phyloP scores from a whole-genome alignment of 139 green algal genomes.

The Chlamydomonas schloesseri region DNA sequence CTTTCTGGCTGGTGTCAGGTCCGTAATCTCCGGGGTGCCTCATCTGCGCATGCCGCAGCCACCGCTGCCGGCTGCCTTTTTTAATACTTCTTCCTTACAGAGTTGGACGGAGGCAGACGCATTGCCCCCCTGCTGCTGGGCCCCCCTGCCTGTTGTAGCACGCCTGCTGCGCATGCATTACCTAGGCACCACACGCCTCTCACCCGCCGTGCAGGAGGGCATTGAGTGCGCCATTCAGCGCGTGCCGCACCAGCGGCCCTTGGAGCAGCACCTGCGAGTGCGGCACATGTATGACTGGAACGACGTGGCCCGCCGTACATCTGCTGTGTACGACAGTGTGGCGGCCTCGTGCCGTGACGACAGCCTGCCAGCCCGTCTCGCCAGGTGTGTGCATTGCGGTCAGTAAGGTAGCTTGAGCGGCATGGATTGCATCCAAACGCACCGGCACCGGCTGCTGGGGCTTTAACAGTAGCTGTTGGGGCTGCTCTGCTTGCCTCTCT shows the following conservation, averaged over 20 bases:
- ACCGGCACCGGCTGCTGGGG: too few relatives aligned
- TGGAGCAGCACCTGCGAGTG: conserved; percentile 72
- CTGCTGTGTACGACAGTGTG: conserved; percentile 79
- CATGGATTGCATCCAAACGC: not conserved
- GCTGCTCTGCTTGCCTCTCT: not conserved
- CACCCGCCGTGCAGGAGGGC: not conserved
- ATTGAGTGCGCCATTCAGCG: conserved; percentile 48
- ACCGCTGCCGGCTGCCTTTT: too few relatives aligned
- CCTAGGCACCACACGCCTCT: not conserved
- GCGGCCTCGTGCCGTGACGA: conserved; percentile 43
- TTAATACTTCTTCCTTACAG: too few relatives aligned
- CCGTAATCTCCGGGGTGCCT: too few relatives aligned
- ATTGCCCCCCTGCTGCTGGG: too few relatives aligned
- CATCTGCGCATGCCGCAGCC: too few relatives aligned
- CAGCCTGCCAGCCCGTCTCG: conserved; percentile 34
- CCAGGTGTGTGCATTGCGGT: not conserved
- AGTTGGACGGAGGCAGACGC: too few relatives aligned
- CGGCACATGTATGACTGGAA: conserved; percentile 92
- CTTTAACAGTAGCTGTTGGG: not conserved
- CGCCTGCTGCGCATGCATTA: too few relatives aligned
- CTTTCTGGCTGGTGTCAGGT: too few relatives aligned
- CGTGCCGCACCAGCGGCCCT: conserved; percentile 42
- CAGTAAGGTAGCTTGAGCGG: too few relatives aligned
- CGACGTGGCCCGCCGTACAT: conserved; percentile 84
- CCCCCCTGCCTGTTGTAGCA: too few relatives aligned